These are phyloP conservation scores for Laguncularia racemosa DNA, from an alignment of 345 rosid species.

Conservation along the genomic window DNA sequence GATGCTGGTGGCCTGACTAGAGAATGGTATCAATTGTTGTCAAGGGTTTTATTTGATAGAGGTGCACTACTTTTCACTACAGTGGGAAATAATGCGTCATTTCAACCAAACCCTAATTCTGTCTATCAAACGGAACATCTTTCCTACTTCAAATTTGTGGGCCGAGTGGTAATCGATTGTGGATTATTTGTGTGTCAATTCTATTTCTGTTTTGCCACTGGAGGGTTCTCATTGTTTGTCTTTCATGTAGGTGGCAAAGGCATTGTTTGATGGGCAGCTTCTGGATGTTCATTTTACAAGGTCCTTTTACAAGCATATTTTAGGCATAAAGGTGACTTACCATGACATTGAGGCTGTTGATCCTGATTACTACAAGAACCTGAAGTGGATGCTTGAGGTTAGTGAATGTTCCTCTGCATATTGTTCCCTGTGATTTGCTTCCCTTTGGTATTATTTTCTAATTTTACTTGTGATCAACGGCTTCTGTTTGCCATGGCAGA, in stretches of 20 bases:
- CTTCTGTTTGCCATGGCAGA: conserved; percentile 36
- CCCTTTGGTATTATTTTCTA: neutral
- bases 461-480: too few relatives aligned
- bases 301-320: conserved; percentile 92
- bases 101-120: conserved; percentile 97
- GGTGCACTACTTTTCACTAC: conserved; percentile 93
- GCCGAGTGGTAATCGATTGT: conserved; percentile 69
- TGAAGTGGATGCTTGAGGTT: conserved; percentile 98
- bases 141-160: conserved; percentile 91
- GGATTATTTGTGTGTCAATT: conserved; percentile 8
- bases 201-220: neutral
- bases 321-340: conserved; percentile 92
- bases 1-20: conserved; percentile 99
- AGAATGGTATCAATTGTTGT: conserved; percentile 95
- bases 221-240: conserved; percentile 3
- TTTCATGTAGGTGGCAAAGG: conserved; percentile 79
- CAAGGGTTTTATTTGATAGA: conserved; percentile 94
- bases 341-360: conserved; percentile 99
- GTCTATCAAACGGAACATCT: conserved; percentile 96
- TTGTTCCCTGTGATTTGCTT: neutral
- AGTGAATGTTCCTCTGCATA: conserved; percentile 15
- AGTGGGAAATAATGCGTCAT: conserved; percentile 87
- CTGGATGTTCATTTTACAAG: conserved; percentile 96
- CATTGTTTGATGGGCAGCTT: conserved; percentile 92
- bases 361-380: conserved; percentile 93